Conservation (phyloP, 257 asterid genomes). For the Salvia hispanica region DNA sequence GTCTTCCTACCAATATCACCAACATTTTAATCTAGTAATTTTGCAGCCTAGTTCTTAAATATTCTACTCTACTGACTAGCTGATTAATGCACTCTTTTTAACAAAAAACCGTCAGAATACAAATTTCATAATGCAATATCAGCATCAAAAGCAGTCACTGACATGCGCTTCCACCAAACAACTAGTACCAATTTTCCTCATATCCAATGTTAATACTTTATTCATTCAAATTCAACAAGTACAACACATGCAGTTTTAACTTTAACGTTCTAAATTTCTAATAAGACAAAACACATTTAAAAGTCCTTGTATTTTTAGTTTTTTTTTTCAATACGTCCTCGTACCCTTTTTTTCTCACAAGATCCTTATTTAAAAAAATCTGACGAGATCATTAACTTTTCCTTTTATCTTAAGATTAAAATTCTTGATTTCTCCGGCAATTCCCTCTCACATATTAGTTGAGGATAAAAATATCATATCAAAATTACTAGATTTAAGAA, state of each 20-base stretch:
- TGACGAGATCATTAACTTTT: too few relatives aligned
- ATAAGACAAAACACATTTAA: too few relatives aligned
- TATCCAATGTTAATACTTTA: background rate
- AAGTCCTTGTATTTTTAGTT: too few relatives aligned
- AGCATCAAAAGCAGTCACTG: background rate
- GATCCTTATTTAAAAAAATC: too few relatives aligned
- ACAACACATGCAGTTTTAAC: background rate
- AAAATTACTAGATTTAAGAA: too few relatives aligned
- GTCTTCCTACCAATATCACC: conserved; percentile 1
- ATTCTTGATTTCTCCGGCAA: too few relatives aligned
- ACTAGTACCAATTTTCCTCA: background rate
- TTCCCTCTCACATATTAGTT: too few relatives aligned
- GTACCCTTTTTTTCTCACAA: too few relatives aligned
- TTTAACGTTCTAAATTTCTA: too few relatives aligned
- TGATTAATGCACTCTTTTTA: background rate
- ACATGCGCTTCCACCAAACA: background rate
- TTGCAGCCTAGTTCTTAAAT: conserved; percentile 7
- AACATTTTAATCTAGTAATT: conserved; percentile 2
- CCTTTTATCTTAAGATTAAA: too few relatives aligned
- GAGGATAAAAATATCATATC: too few relatives aligned
- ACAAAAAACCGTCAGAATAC: background rate
- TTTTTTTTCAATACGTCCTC: too few relatives aligned
- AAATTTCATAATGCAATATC: conserved; percentile 12
- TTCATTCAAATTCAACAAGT: conserved; percentile 5
- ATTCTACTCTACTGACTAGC: conserved; percentile 3